Evolutionary conservation across 768 basidiomycete genomes (phyloP).

Genomic region (Hypsizygus marmoreus): DNA sequence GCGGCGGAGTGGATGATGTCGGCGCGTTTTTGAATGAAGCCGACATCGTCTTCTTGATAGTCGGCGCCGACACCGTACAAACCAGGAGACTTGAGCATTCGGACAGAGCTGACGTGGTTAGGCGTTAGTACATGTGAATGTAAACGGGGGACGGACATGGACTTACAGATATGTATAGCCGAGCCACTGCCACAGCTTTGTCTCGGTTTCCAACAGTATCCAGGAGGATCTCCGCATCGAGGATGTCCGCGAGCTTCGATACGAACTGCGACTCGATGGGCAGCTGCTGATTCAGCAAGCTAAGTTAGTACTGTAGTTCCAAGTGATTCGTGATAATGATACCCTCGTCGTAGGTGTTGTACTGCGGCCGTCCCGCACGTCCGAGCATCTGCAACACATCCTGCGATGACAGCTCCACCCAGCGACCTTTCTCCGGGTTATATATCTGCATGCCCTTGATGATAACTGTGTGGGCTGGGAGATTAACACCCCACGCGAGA

Average conservation of each 20-base stretch:
- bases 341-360: conserved; percentile 95
- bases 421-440: conserved; percentile 97
- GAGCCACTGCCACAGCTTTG: conserved; percentile 96
- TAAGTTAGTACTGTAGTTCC: conserved; percentile 96
- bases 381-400: conserved; percentile 99
- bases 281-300: conserved; percentile 93
- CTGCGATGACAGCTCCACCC: conserved; percentile 94
- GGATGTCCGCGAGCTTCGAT: conserved; percentile 86
- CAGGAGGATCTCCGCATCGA: conserved; percentile 96
- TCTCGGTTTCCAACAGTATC: conserved; percentile 94
- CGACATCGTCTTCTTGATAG: conserved; percentile 84
- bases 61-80: conserved; percentile 88
- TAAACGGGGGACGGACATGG: conserved; percentile 4
- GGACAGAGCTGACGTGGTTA: conserved; percentile 69
- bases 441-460: conserved; percentile 99
- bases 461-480: conserved; percentile 96
- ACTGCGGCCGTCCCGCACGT: conserved; percentile 95
- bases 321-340: conserved; percentile 98
- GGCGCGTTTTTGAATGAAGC: conserved; percentile 88
- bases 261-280: conserved; percentile 98
- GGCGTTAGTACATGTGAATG: conserved; percentile 9
- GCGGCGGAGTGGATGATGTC: conserved; percentile 95
- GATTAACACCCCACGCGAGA: conserved; percentile 98
- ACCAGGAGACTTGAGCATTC: conserved; percentile 88
- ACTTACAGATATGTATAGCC: conserved; percentile 92